phyloP scores from a whole-genome alignment of 345 rosid species.

The Aquilaria sinensis region DNA sequence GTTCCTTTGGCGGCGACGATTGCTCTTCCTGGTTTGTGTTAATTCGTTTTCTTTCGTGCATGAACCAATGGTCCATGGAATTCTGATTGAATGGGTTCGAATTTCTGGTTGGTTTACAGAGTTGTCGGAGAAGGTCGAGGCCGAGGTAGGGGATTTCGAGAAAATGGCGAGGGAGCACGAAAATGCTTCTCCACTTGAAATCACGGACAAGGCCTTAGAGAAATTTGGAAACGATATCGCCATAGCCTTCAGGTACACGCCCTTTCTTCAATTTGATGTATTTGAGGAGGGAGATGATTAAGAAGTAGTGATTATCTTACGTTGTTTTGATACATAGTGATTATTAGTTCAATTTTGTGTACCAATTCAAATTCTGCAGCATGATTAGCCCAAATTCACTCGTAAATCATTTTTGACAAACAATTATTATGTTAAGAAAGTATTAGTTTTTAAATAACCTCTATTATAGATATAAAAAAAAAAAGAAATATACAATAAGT shows the following conservation, averaged over 20 bases:
- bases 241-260: conserved; percentile 81
- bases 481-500: too few species aligned
- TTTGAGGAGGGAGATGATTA: background rate
- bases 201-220: conserved; percentile 87
- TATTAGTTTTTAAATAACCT: too few species aligned
- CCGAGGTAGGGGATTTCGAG: conserved; percentile 49
- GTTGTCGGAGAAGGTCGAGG: conserved; percentile 47
- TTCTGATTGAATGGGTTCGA: background rate
- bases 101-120: conserved; percentile 32
- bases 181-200: conserved; percentile 79
- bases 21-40: conserved; percentile 52
- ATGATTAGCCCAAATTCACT: too few species aligned
- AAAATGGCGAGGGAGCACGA: conserved; percentile 50
- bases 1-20: conserved; percentile 50
- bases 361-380: too few species aligned
- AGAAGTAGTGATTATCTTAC: background rate
- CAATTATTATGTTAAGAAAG: too few species aligned
- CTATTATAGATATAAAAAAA: too few species aligned
- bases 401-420: too few species aligned
- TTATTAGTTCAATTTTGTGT: too few species aligned
- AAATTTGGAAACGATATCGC: conserved; percentile 81
- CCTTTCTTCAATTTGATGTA: background rate
- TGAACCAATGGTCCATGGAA: background rate
- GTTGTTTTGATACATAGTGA: background rate
- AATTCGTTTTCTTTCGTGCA: background rate